Conservation (phyloP, 352 stramenopile genomes). For the Hyaloperonospora arabidopsidis region DNA sequence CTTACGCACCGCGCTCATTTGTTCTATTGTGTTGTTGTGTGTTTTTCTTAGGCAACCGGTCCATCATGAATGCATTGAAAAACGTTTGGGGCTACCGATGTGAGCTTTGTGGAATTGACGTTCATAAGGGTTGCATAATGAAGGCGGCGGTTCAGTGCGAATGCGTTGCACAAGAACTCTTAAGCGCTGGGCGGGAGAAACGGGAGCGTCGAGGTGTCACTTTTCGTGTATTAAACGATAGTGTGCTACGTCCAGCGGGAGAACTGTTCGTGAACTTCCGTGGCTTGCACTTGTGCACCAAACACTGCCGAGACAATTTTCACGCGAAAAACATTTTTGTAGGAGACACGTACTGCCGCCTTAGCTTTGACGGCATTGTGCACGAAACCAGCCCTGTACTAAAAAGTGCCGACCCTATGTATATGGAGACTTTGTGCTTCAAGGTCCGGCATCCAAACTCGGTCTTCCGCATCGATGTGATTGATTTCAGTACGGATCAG, state of each 20-base stretch:
- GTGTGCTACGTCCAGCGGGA: slow-evolving; percentile 32
- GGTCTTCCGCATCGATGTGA: slow-evolving; percentile 59
- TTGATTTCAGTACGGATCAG: slow-evolving; percentile 77
- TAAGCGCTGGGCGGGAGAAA: slow-evolving; percentile 17
- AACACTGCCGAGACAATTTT: slow-evolving; percentile 68
- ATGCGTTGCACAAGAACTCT: slow-evolving; percentile 38
- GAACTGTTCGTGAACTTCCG: slow-evolving; percentile 73
- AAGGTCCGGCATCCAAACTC: slow-evolving; percentile 52
- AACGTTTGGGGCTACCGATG: slow-evolving; percentile 77
- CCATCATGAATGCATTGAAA: slow-evolving; percentile 81
- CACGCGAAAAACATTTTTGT: slow-evolving; percentile 85
- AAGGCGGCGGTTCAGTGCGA: slow-evolving; percentile 73
- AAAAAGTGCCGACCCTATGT: slow-evolving; percentile 83
- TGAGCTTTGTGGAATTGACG: slow-evolving; percentile 70
- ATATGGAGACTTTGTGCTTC: slow-evolving; percentile 77
- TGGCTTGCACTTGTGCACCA: slow-evolving; percentile 74
- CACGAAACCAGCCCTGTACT: slow-evolving; percentile 79
- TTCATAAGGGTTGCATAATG: slow-evolving; percentile 84
- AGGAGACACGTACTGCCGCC: slow-evolving; percentile 76
- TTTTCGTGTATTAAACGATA: slow-evolving; percentile 48
- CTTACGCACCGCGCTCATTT: slow-evolving; percentile 7
- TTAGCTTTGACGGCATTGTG: slow-evolving; percentile 55
- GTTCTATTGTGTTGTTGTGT: too few relatives aligned
- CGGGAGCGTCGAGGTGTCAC: slow-evolving; percentile 25
- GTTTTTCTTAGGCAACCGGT: slow-evolving; percentile 43